These are phyloP conservation scores for Prunus salicina DNA, from an alignment of 306 rosid species.

Conservation along the genomic window DNA sequence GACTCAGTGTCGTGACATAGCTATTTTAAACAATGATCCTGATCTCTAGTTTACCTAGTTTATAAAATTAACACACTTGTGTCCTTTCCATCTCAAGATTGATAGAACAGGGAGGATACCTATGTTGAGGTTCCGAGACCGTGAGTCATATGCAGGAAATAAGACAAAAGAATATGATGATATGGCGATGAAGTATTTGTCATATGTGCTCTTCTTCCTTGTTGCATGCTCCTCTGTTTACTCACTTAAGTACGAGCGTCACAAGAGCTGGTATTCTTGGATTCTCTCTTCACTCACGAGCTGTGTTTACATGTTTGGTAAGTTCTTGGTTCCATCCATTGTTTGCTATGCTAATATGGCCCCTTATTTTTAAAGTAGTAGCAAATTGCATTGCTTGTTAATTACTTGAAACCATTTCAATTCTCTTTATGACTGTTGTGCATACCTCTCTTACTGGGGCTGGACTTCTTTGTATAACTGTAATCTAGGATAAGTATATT, in stretches of 20 bases:
- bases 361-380: background rate
- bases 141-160: slow-evolving; percentile 82
- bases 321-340: slow-evolving; percentile 21
- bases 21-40: background rate
- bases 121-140: slow-evolving; percentile 80
- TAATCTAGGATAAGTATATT: background rate
- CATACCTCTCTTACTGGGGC: background rate
- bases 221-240: slow-evolving; percentile 69
- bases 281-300: slow-evolving; percentile 92
- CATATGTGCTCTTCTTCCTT: slow-evolving; percentile 80
- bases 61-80: slow-evolving; percentile 5
- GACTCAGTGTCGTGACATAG: background rate
- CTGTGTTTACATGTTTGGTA: slow-evolving; percentile 98
- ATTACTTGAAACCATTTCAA: background rate
- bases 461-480: background rate
- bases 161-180: slow-evolving; percentile 97
- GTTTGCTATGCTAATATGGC: background rate
- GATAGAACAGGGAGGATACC: slow-evolving; percentile 90
- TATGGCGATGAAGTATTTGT: slow-evolving; percentile 86
- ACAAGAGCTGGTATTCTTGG: slow-evolving; percentile 99
- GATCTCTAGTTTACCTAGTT: background rate
- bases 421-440: background rate
- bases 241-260: slow-evolving; percentile 89
- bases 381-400: background rate
- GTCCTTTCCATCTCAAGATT: slow-evolving; percentile 47